phyloP scores from a whole-genome alignment of 2,329 filamentous ascomycete genomes.

The Colletotrichum tamarilloi region DNA sequence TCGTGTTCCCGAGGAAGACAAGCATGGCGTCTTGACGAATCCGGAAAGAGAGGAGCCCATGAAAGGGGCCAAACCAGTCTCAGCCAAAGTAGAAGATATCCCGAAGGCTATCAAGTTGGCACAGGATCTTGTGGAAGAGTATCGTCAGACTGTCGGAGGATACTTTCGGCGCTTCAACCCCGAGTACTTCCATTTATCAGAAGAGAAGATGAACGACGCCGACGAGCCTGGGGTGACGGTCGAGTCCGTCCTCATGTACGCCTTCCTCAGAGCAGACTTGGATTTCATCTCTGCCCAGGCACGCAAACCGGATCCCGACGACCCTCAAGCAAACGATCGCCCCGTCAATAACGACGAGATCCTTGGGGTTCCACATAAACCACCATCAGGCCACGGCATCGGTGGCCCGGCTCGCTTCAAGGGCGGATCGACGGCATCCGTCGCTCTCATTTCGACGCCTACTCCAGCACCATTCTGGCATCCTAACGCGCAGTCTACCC shows the following conservation, averaged over 20 bases:
- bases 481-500: slow-evolving; percentile 83
- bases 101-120: slow-evolving; percentile 76
- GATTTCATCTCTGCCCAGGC: slow-evolving; percentile 95
- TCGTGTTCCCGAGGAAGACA: slow-evolving; percentile 45
- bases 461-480: slow-evolving; percentile 96
- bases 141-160: slow-evolving; percentile 87
- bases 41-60: slow-evolving; percentile 51
- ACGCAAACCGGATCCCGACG: slow-evolving; percentile 79
- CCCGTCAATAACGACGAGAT: slow-evolving; percentile 90
- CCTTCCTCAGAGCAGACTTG: slow-evolving; percentile 92
- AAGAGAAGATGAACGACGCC: slow-evolving; percentile 22
- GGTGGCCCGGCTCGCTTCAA: slow-evolving; percentile 85
- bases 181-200: slow-evolving; percentile 71
- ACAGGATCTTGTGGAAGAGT: slow-evolving; percentile 76
- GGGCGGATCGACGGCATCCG: slow-evolving; percentile 91
- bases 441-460: slow-evolving; percentile 91
- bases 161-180: slow-evolving; percentile 95
- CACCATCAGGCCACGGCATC: slow-evolving; percentile 70
- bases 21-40: slow-evolving; percentile 47
- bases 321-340: slow-evolving; percentile 76
- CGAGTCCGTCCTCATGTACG: slow-evolving; percentile 86
- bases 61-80: slow-evolving; percentile 54
- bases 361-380: slow-evolving; percentile 69
- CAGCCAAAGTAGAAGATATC: slow-evolving; percentile 64
- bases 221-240: slow-evolving; percentile 65